Evolutionary conservation across 2,329 filamentous ascomycete species (phyloP), one percentile per base, ranked within the genome.

Genomic region (Aureobasidium uvarum): DNA sequence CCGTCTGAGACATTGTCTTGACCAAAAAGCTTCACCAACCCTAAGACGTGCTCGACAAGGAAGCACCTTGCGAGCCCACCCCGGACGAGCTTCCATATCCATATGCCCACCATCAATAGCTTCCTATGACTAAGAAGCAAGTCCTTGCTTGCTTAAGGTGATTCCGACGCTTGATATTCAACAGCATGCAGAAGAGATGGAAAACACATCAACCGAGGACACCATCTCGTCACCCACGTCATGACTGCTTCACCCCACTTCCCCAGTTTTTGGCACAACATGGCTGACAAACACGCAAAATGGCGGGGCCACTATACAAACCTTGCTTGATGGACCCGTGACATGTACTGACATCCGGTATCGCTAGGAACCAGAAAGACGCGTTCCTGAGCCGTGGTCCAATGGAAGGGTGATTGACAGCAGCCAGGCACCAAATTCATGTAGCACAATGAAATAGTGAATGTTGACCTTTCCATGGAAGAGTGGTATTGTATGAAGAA

Each of bases 301-400:
- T 58, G 54, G 54, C 54, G 54, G 54, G 54, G 54, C 38, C 54
- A 18, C 54, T 56, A 43, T 43, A 56, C 20, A 56, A 56, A 56
- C 54, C 54, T 56, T 56, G 36, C 23, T 56, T 36, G n/a, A 28
- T n/a, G 5, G 10, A 31, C 38, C 28, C 14, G 50, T 13, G 7
- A 11, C 1, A n/a, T 36, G 7, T 38, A 25, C 18, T 31, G 11
- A 23, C 4, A 20, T 31, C 38, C 38, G 54, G 16, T 31, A 31
- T 56, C 54, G 38, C 38, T 18, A 13, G 11, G 7, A 25, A 18
- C 3, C 16, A 28, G 16, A 10, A 33, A 58, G 25, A 45, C 23
- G 54, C 28, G 54, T 58, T 58, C 54, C 54, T 58, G 38, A 43
- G 38, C 39, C 16, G 25, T 31, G 16, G 6, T 33, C 8, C 5